Evolutionary conservation across 768 basidiomycete genomes (phyloP).

Genomic region (Lentinula guzmanii): DNA sequence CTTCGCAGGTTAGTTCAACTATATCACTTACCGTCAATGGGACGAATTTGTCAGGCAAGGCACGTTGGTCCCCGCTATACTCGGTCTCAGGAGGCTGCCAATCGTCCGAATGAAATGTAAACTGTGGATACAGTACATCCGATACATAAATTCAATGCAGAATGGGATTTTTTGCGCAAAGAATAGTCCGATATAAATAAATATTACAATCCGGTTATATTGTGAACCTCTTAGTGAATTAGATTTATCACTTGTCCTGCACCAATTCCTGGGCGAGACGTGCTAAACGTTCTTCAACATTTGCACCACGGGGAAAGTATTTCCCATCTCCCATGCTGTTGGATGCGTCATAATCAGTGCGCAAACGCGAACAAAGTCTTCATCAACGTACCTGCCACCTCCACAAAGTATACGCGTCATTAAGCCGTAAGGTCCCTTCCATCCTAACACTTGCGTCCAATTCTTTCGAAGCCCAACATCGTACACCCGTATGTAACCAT

Average conservation of each 20-base stretch:
- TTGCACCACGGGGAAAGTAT: conserved; percentile 62
- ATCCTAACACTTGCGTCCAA: conserved; percentile 64
- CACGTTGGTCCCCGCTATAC: background rate
- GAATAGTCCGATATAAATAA: background rate
- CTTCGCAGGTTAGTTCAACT: background rate
- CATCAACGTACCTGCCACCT: conserved; percentile 51
- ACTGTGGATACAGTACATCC: background rate
- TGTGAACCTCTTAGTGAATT: background rate
- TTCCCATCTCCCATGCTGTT: conserved; percentile 60
- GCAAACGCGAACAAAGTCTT: background rate
- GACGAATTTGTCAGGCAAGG: background rate
- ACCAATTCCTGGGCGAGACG: conserved; percentile 59
- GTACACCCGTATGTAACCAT: conserved; percentile 56
- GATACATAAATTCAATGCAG: background rate
- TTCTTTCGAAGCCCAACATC: conserved; percentile 72
- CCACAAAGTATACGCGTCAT: conserved; percentile 49
- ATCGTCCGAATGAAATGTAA: background rate
- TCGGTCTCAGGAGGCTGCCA: background rate
- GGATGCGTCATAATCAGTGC: background rate
- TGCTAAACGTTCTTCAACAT: conserved; percentile 59
- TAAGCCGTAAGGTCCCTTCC: conserved; percentile 46
- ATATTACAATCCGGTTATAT: background rate
- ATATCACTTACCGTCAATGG: background rate
- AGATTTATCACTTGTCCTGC: conserved; percentile 29
- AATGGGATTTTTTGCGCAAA: background rate